Percentiles rank a stretch among this genome's conserved stretches.
phyloP scores from a whole-genome alignment of 352 stramenopile genomes.

The Phytophthora sojae region DNA sequence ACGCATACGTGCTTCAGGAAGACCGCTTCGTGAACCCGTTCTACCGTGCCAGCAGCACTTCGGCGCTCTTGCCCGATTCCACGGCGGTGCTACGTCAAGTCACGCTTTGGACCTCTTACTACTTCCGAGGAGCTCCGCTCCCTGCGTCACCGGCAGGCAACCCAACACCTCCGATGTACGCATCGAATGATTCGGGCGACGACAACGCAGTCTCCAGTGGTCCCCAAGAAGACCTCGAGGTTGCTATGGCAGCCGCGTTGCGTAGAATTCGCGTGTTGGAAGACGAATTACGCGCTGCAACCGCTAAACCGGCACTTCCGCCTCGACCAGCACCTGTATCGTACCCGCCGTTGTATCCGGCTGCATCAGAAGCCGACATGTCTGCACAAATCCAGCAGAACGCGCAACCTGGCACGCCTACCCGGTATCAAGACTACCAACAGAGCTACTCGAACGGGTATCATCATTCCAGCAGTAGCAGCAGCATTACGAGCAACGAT shows the following conservation, averaged over 20 bases:
- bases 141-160: constrained; percentile 53
- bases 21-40: constrained; percentile 76
- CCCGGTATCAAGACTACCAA: constrained; percentile 14
- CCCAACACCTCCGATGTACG: constrained; percentile 55
- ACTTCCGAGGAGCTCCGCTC: constrained; percentile 69
- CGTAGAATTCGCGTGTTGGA: constrained; percentile 63
- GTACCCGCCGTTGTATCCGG: constrained; percentile 42
- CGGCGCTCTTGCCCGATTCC: constrained; percentile 61
- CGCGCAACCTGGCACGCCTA: constrained; percentile 2
- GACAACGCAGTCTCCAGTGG: constrained; percentile 22
- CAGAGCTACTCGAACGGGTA: constrained; percentile 22
- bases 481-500: constrained; percentile 24
- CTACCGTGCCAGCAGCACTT: constrained; percentile 59
- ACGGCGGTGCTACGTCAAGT: constrained; percentile 73
- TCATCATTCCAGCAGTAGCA: constrained; percentile 28
- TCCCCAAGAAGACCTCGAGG: constrained; percentile 61
- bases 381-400: constrained; percentile 18
- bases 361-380: constrained; percentile 25
- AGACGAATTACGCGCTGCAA: constrained; percentile 48
- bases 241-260: constrained; percentile 62
- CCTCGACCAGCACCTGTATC: constrained; percentile 29
- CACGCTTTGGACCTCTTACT: constrained; percentile 84
- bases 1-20: constrained; percentile 62
- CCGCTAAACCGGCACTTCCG: constrained; percentile 16
- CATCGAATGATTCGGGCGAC: constrained; percentile 19